Evolutionary conservation across 2,329 filamentous ascomycete species (phyloP).

Genomic region (Scedosporium minutisporum): DNA sequence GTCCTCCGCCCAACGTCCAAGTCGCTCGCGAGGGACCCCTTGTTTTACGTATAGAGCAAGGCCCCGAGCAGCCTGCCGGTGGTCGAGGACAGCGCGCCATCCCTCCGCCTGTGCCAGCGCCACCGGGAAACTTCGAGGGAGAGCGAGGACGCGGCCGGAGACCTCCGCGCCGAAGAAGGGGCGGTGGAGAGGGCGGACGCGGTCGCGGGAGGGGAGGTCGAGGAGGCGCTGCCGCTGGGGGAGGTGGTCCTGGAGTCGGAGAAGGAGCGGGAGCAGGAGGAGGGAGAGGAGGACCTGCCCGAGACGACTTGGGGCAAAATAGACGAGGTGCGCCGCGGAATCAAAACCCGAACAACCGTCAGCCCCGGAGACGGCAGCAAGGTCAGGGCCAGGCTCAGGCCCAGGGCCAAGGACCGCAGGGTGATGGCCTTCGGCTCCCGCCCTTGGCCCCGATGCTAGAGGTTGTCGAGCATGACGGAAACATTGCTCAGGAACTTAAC

Average conservation of each 20-base stretch:
- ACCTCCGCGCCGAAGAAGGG: constrained; percentile 5
- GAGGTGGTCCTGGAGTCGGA: not conserved
- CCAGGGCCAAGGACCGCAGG: not conserved
- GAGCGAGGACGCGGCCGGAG: not conserved
- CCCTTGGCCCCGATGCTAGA: not conserved
- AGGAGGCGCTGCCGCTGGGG: not conserved
- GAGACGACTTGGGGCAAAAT: not conserved
- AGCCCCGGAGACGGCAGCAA: constrained; percentile 15
- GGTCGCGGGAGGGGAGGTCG: constrained; percentile 14
- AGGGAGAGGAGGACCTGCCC: not conserved
- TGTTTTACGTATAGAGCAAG: constrained; percentile 41
- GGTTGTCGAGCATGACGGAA: not conserved
- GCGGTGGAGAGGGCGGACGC: constrained; percentile 18
- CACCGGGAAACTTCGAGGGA: not conserved
- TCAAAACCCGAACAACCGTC: not conserved
- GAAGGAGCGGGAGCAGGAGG: not conserved
- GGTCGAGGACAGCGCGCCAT: constrained; percentile 1
- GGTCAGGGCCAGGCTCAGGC: not conserved
- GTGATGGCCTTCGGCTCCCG: not conserved
- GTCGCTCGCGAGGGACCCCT: constrained; percentile 49
- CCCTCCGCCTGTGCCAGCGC: constrained; percentile 3
- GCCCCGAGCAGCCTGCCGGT: constrained; percentile 17
- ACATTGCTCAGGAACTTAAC: constrained; percentile 24
- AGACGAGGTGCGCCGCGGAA: not conserved
- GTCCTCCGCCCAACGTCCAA: not conserved